phyloP scores from a whole-genome alignment of 495 filamentous ascomycete genomes.

The Annulohypoxylon maeteangense region DNA sequence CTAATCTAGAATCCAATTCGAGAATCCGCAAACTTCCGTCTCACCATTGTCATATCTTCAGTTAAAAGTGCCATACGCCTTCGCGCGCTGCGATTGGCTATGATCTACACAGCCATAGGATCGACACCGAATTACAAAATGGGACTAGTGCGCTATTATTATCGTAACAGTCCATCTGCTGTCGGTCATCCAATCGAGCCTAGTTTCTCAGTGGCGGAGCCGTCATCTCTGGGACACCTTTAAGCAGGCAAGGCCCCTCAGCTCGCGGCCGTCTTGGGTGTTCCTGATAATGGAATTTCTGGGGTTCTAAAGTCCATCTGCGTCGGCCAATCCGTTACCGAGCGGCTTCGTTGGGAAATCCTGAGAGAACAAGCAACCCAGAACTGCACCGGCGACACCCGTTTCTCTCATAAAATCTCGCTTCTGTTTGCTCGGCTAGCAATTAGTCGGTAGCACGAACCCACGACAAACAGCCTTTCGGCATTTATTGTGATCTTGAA shows the following conservation, averaged over 20 bases:
- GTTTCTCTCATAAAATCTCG: neutral
- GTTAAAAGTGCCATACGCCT: neutral
- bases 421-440: conserved; percentile 37
- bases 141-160: conserved; percentile 35
- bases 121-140: conserved; percentile 42
- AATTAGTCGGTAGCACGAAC: conserved; percentile 28
- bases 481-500: conserved; percentile 14
- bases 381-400: conserved; percentile 26
- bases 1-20: conserved; percentile 3
- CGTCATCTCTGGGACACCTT: conserved; percentile 20
- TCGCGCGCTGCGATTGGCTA: conserved; percentile 4
- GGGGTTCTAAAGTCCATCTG: conserved; percentile 8
- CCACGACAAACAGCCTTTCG: conserved; percentile 33
- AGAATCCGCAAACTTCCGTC: neutral
- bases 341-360: conserved; percentile 25
- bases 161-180: conserved; percentile 16
- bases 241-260: conserved; percentile 31
- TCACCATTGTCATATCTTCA: neutral
- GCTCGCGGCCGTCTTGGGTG: conserved; percentile 8
- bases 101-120: conserved; percentile 29
- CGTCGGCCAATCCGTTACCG: conserved; percentile 35
- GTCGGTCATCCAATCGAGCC: conserved; percentile 46
- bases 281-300: conserved; percentile 26
- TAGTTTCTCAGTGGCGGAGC: conserved; percentile 45
- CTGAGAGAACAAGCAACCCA: conserved; percentile 6